Evolutionary conservation across 768 basidiomycete genomes (phyloP), one percentile per base, ranked within the genome.

Genomic region (Coprinopsis strossmayeri): DNA sequence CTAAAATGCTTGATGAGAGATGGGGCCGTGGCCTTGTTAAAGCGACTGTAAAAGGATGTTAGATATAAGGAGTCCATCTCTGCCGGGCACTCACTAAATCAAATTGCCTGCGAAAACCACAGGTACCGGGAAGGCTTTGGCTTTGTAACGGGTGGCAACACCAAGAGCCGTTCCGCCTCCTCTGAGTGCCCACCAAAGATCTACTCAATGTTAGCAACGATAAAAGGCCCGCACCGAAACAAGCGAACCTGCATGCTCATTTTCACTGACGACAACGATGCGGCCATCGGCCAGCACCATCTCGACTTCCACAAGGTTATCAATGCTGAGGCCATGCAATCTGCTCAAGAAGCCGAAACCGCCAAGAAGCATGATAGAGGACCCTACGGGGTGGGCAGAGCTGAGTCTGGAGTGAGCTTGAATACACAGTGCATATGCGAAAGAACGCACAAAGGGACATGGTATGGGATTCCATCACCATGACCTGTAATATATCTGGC

Each of bases 41-140:
- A 96, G 30, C 89, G 87, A 64, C 91, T 94, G 58, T 5, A 53
- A 43, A 54, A 49, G 34, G 20, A 32, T 9, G 43, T 30, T 17
- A 17, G 39, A 10, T 12, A 34, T 55, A 28, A 55, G 56, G 28
- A 57, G 25, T 35, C 54, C 37, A 37, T 45, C 23, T 24, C 5
- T 30, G 48, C 25, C 30, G 7, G 30, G 30, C 42, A 72, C 88
- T 59, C 57, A 91, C 91, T 91, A 95, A 54, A 96, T 84, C 35
- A 95, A 72, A 61, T 92, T 95, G 2, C 93, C 93, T 9, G 93
- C 90, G 57, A 91, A 94, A 2, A 93, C 91, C 5, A 90, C 82
- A 7, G 91, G 91, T 9, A 95, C 80, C 1, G 91, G 91, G 64
- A 77, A 94, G 18, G 92, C 93, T 59, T 79, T 85, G 5, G 85